phyloP scores from a whole-genome alignment of 768 basidiomycete species.

The Kwoniella heveanensis region DNA sequence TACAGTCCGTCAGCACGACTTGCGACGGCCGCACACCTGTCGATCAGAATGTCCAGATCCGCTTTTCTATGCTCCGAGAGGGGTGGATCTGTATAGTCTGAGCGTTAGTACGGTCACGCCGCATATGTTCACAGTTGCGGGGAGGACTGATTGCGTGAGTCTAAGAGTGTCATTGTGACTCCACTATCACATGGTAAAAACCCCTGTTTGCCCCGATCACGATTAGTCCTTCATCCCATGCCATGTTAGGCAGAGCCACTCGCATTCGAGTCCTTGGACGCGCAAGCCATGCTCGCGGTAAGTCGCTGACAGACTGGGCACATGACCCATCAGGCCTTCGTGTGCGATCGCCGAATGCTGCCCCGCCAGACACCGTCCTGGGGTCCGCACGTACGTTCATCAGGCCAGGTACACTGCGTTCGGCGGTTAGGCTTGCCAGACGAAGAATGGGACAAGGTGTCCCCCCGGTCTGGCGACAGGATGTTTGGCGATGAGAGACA shows the following conservation, averaged over 20 bases:
- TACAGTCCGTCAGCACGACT: constrained; percentile 81
- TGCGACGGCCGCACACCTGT: constrained; percentile 73
- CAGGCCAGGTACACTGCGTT: constrained; percentile 73
- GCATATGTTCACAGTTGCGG: constrained; percentile 82
- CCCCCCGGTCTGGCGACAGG: constrained; percentile 20
- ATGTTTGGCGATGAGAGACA: constrained; percentile 38
- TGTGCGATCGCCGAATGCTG: constrained; percentile 78
- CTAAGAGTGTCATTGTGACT: no score
- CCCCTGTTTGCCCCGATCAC: no score
- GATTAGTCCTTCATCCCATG: no score
- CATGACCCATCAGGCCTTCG: constrained; percentile 67
- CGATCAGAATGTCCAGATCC: constrained; percentile 67
- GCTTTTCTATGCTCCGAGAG: constrained; percentile 63
- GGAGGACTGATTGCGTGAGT: constrained; percentile 74
- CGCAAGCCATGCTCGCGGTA: no score
- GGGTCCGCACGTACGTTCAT: constrained; percentile 64
- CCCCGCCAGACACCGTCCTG: constrained; percentile 70
- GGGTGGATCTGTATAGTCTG: constrained; percentile 69
- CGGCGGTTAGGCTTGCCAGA: constrained; percentile 69
- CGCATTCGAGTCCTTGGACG: no score
- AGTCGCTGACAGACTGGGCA: neutral
- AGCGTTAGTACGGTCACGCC: constrained; percentile 77
- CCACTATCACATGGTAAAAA: no score
- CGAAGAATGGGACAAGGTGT: constrained; percentile 40
- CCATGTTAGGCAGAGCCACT: no score